Evolutionary conservation across 768 basidiomycete species (phyloP).

Genomic region (Lanmaoa rubissima): DNA sequence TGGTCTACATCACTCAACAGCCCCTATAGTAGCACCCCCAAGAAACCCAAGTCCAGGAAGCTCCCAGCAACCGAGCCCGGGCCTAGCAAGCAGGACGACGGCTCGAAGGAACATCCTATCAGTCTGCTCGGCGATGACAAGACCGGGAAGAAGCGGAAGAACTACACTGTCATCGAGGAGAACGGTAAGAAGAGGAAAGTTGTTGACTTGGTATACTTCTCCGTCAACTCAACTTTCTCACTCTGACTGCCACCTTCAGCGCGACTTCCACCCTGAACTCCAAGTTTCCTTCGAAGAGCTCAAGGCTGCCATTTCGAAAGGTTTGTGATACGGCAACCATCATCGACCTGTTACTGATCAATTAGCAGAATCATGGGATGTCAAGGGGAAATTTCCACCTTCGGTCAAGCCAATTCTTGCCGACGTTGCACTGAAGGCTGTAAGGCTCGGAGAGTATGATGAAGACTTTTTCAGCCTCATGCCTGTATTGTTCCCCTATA

Average conservation of each 20-base stretch:
- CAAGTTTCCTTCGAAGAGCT: conserved; percentile 60
- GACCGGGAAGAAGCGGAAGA: conserved; percentile 51
- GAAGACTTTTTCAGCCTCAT: conserved; percentile 90
- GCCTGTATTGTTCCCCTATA: conserved; percentile 89
- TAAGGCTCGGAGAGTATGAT: conserved; percentile 84
- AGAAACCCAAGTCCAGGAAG: conserved; percentile 73
- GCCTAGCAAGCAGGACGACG: conserved; percentile 34
- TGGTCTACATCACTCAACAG: conserved; percentile 13
- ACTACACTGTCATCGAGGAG: conserved; percentile 50
- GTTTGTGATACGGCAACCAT: conserved; percentile 29
- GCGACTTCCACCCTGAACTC: conserved; percentile 70
- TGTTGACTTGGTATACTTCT: conserved; percentile 55
- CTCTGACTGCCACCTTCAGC: conserved; percentile 32
- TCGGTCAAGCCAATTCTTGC: conserved; percentile 68
- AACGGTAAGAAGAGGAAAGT: conserved; percentile 71
- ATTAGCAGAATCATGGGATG: conserved; percentile 64
- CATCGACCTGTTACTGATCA: neutral
- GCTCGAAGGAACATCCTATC: conserved; percentile 54
- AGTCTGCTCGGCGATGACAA: conserved; percentile 40
- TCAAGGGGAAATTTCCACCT: conserved; percentile 89
- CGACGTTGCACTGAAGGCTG: conserved; percentile 73
- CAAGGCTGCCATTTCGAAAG: conserved; percentile 56
- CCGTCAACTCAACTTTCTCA: neutral
- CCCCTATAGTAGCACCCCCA: conserved; percentile 48
- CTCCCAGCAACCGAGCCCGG: conserved; percentile 22